Percentiles rank a stretch among this genome's conserved stretches.
These are phyloP conservation scores for Starmerella geochares DNA, from an alignment of 805 yeast species.

Conservation along the genomic window DNA sequence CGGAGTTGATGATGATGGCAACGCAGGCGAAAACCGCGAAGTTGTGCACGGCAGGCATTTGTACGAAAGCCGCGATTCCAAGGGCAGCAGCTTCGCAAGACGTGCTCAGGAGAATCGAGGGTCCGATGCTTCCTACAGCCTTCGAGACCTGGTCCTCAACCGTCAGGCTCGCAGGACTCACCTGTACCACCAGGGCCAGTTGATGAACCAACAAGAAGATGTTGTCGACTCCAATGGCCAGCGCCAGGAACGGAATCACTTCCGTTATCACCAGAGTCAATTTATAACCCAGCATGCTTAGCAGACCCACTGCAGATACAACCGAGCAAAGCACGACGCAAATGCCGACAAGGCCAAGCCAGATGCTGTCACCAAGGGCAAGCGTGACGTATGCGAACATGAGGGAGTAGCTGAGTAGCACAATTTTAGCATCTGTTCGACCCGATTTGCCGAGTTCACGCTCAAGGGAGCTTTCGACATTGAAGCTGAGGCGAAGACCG, in stretches of 20 bases:
- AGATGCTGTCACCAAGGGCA: constrained; percentile 68
- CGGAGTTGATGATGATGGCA: constrained; percentile 66
- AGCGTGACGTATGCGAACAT: constrained; percentile 86
- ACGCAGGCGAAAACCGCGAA: constrained; percentile 87
- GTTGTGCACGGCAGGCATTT: constrained; percentile 93
- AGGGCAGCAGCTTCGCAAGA: constrained; percentile 72
- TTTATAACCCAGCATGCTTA: constrained; percentile 64
- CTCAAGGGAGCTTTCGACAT: constrained; percentile 73
- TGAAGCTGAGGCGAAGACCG: constrained; percentile 59
- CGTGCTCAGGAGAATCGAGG: constrained; percentile 73
- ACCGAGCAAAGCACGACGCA: constrained; percentile 73
- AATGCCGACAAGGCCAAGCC: constrained; percentile 77
- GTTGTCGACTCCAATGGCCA: constrained; percentile 95
- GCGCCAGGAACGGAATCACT: constrained; percentile 83
- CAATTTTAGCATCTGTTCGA: constrained; percentile 63
- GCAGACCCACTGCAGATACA: constrained; percentile 68
- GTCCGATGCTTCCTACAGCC: constrained; percentile 69
- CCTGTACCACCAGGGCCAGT: constrained; percentile 44
- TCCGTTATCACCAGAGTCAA: constrained; percentile 91
- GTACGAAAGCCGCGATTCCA: constrained; percentile 62
- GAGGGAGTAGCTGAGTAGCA: constrained; percentile 61
- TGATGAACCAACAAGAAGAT: constrained; percentile 80
- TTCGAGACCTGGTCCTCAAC: constrained; percentile 51
- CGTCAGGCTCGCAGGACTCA: constrained; percentile 37
- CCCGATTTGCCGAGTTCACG: constrained; percentile 75